Evolutionary conservation across 805 yeast genomes (phyloP).

Genomic region (Ogataea zsoltii): DNA sequence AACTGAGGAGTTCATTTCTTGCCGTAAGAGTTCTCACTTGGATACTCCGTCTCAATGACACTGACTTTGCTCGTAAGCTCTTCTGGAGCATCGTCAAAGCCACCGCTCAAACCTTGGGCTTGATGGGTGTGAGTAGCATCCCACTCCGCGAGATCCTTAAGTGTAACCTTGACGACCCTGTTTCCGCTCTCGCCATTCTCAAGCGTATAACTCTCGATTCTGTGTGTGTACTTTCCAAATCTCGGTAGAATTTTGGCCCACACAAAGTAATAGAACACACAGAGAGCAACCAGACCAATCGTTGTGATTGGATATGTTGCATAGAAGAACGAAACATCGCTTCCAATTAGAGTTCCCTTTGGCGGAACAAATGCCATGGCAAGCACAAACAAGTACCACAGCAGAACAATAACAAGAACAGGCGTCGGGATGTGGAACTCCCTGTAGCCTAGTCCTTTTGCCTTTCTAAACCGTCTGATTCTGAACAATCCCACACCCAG

Average conservation of each 20-base stretch:
- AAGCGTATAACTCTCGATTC: constrained; percentile 33
- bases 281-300: constrained; percentile 35
- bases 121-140: constrained; percentile 24
- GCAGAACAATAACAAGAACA: constrained; percentile 33
- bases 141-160: constrained; percentile 35
- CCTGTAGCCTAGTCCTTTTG: constrained; percentile 34
- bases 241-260: constrained; percentile 41
- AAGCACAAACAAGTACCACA: constrained; percentile 40
- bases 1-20: background rate
- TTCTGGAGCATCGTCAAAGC: background rate
- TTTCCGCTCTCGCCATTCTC: constrained; percentile 42
- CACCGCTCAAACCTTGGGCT: background rate
- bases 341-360: constrained; percentile 39
- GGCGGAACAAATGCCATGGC: constrained; percentile 47
- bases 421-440: constrained; percentile 39
- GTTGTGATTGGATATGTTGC: constrained; percentile 43
- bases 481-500: constrained; percentile 63
- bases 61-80: background rate
- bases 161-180: constrained; percentile 38
- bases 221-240: constrained; percentile 34
- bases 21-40: background rate
- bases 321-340: constrained; percentile 45
- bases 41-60: background rate
- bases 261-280: constrained; percentile 37
- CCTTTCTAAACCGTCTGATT: constrained; percentile 38